These are phyloP conservation scores for Annona cherimola DNA, from an alignment of 164 flowering plant genomes.

Conservation along the genomic window DNA sequence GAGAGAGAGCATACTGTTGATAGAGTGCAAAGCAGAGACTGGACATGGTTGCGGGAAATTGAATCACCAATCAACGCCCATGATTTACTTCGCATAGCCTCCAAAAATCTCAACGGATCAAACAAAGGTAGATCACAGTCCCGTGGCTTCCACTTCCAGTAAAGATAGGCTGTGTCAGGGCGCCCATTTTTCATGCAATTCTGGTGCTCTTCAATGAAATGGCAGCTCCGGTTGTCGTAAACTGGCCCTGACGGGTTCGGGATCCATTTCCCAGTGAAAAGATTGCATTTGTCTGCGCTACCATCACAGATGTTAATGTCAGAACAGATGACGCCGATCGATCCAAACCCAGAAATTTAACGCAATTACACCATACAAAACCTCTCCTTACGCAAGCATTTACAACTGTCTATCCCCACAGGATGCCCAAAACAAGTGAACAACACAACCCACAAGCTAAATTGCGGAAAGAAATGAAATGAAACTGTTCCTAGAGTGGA, in stretches of 20 bases:
- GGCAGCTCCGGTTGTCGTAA: slow-evolving; percentile 75
- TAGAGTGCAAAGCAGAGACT: slow-evolving; percentile 84
- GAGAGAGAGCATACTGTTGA: slow-evolving; percentile 41
- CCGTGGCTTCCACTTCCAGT: slow-evolving; percentile 86
- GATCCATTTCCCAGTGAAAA: slow-evolving; percentile 76
- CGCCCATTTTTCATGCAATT: slow-evolving; percentile 94
- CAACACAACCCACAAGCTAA: too few relatives aligned
- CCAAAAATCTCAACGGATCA: slow-evolving; percentile 58
- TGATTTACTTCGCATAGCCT: slow-evolving; percentile 65
- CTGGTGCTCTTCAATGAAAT: slow-evolving; percentile 62
- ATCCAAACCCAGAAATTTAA: neutral
- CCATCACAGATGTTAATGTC: neutral
- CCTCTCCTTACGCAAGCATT: too few relatives aligned
- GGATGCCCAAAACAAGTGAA: too few relatives aligned
- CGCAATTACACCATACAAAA: neutral
- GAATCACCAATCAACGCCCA: slow-evolving; percentile 93
- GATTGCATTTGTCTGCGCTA: slow-evolving; percentile 62
- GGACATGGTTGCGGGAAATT: slow-evolving; percentile 84
- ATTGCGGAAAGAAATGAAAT: too few relatives aligned
- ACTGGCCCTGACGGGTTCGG: slow-evolving; percentile 60
- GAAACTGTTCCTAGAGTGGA: too few relatives aligned
- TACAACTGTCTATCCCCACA: too few relatives aligned
- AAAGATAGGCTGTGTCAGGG: slow-evolving; percentile 71
- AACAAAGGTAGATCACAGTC: slow-evolving; percentile 62
- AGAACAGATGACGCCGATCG: neutral